These are phyloP conservation scores for Leccinellum albellum DNA, from an alignment of 768 basidiomycete species.

Conservation along the genomic window DNA sequence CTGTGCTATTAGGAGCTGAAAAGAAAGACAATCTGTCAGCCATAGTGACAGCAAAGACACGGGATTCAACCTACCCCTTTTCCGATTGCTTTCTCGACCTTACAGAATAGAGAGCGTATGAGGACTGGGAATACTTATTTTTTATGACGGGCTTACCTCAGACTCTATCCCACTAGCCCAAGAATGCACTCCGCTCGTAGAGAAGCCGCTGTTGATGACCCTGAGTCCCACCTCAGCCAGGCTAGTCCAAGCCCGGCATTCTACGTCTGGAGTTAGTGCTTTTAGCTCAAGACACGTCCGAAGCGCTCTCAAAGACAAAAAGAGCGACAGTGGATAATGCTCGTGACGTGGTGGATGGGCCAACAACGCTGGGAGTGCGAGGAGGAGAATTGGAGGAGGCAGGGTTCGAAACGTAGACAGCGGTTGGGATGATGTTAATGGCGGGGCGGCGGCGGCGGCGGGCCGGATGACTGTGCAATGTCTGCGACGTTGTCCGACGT, in stretches of 20 bases:
- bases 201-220: conserved; percentile 46
- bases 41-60: neutral
- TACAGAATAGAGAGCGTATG: neutral
- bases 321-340: conserved; percentile 51
- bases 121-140: neutral
- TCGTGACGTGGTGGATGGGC: conserved; percentile 63
- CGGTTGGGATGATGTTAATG: neutral
- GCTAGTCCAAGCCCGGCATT: conserved; percentile 69
- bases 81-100: conserved; percentile 62
- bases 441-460: neutral
- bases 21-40: neutral
- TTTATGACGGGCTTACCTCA: conserved; percentile 40
- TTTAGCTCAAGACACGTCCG: conserved; percentile 50
- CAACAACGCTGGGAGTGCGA: conserved; percentile 58
- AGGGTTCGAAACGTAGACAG: conserved; percentile 28
- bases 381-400: conserved; percentile 48
- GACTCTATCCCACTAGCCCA: conserved; percentile 50
- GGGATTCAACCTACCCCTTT: conserved; percentile 55
- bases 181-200: conserved; percentile 31
- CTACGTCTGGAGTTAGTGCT: conserved; percentile 52
- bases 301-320: conserved; percentile 53
- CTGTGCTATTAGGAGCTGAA: conserved; percentile 52
- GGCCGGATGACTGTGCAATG: neutral
- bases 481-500: conserved; percentile 6
- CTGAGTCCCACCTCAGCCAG: conserved; percentile 67